phyloP scores from a whole-genome alignment of 805 yeast genomes.

The Myxozyma sirexii region DNA sequence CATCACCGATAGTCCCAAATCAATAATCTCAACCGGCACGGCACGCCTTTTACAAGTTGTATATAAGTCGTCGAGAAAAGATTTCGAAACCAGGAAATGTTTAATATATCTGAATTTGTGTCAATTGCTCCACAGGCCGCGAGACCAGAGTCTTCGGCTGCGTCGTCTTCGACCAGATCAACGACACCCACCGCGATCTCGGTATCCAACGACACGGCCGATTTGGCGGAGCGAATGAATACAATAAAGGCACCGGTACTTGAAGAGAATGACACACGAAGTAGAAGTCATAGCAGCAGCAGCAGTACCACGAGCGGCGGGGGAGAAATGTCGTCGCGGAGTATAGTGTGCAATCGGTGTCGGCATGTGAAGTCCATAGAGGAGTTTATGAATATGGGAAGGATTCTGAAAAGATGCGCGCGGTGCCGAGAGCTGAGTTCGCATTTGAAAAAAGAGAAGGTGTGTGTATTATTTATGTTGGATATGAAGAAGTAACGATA shows the following conservation, averaged over 20 bases:
- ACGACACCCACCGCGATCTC: neutral
- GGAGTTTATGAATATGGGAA: constrained; percentile 7
- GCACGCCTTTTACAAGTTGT: too few relatives aligned
- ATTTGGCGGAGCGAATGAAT: neutral
- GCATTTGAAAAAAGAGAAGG: constrained; percentile 18
- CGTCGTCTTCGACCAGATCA: neutral
- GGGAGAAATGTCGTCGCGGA: neutral
- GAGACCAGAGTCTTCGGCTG: neutral
- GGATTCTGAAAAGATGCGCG: constrained; percentile 6
- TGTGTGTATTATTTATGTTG: neutral
- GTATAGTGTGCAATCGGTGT: constrained; percentile 15
- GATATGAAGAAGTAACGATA: neutral
- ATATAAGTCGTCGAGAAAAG: too few relatives aligned
- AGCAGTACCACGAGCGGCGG: neutral
- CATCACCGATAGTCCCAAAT: too few relatives aligned
- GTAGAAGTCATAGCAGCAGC: neutral
- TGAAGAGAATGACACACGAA: neutral
- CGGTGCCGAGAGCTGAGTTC: constrained; percentile 17
- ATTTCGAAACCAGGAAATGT: neutral
- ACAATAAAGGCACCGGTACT: neutral
- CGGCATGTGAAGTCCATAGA: constrained; percentile 10
- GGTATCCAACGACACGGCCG: neutral
- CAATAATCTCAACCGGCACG: too few relatives aligned
- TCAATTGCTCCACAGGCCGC: neutral
- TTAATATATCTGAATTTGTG: constrained; percentile 4